phyloP scores from a whole-genome alignment of 2,329 filamentous ascomycete species.

The Pestalotiopsis sp. region DNA sequence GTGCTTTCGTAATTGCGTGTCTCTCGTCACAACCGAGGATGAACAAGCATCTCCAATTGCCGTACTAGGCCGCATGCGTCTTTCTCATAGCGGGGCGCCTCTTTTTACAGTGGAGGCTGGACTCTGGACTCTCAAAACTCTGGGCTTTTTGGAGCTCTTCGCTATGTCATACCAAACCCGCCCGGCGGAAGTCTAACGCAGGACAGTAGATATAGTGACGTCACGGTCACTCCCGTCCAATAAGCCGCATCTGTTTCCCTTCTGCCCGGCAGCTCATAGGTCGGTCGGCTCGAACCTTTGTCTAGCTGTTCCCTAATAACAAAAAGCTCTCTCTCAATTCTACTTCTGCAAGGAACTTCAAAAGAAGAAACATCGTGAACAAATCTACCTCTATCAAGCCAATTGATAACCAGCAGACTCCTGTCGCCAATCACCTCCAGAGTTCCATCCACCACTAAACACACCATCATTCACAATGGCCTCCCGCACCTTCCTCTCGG shows the following conservation, averaged over 20 bases:
- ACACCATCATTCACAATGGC: conserved; percentile 14
- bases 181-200: background rate
- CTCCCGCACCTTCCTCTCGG: conserved; percentile 14
- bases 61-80: background rate
- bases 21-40: background rate
- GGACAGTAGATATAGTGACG: conserved; percentile 6
- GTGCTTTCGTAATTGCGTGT: background rate
- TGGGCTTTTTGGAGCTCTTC: background rate
- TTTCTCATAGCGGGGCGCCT: background rate
- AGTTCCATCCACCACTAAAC: background rate
- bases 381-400: background rate
- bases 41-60: background rate
- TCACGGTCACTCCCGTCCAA: conserved; percentile 9
- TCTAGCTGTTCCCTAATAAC: background rate
- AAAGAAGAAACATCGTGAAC: background rate
- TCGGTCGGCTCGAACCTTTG: background rate
- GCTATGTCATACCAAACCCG: background rate
- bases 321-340: background rate
- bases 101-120: background rate
- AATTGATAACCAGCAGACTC: background rate
- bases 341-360: background rate
- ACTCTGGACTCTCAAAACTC: no score
- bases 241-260: background rate
- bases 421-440: background rate
- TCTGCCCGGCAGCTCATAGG: conserved; percentile 3